Conservation (phyloP, 306 rosid species). For the Casuarina cunninghamiana region DNA sequence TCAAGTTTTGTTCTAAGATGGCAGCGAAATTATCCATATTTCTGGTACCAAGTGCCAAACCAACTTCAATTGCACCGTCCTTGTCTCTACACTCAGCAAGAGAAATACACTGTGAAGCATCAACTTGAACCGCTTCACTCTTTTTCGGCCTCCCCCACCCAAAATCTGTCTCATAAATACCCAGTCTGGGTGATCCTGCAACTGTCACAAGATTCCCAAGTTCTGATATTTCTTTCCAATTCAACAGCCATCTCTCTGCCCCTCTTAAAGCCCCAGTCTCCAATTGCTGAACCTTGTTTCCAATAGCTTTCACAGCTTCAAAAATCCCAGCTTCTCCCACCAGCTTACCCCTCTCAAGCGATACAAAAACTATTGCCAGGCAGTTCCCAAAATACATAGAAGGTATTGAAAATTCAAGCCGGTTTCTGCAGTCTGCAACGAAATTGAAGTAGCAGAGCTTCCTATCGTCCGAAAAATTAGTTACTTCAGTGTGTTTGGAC, state of each 20-base stretch:
- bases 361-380: background rate
- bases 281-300: constrained; percentile 20
- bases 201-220: background rate
- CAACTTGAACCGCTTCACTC: constrained; percentile 33
- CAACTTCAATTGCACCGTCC: constrained; percentile 38
- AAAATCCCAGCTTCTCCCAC: constrained; percentile 36
- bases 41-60: constrained; percentile 26
- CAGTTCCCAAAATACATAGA: constrained; percentile 50
- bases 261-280: constrained; percentile 25
- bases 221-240: constrained; percentile 1
- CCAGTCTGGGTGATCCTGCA: constrained; percentile 46
- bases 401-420: constrained; percentile 28
- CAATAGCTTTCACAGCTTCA: constrained; percentile 29
- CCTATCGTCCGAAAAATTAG: background rate
- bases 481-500: background rate
- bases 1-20: constrained; percentile 14
- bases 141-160: constrained; percentile 57
- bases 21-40: constrained; percentile 28
- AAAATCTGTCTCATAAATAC: constrained; percentile 44
- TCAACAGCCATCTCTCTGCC: constrained; percentile 32
- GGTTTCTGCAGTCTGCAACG: constrained; percentile 44
- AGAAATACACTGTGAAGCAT: constrained; percentile 23
- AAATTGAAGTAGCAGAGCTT: background rate
- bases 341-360: constrained; percentile 26
- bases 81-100: constrained; percentile 31